Conservation (phyloP, 306 rosid species). For the Glycine latifolia region DNA sequence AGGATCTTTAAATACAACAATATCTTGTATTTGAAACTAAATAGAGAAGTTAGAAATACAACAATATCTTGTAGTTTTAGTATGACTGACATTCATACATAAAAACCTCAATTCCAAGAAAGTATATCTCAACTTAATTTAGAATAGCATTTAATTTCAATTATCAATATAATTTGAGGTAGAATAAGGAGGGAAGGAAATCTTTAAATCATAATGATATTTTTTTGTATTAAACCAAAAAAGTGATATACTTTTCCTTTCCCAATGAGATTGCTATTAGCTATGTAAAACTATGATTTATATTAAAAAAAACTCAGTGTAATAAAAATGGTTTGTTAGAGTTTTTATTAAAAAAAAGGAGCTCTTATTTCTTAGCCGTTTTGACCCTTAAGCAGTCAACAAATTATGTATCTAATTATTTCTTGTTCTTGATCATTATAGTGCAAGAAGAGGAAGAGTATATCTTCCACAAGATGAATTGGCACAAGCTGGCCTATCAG, state of each 20-base stretch:
- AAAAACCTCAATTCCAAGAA: neutral
- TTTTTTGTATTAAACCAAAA: no score
- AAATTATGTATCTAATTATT: neutral
- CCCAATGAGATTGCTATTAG: neutral
- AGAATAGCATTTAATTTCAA: neutral
- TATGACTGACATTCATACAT: neutral
- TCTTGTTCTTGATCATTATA: constrained; percentile 24
- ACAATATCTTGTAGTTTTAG: neutral
- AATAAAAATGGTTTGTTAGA: neutral
- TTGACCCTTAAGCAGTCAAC: neutral
- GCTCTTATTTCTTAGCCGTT: neutral
- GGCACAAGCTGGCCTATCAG: constrained; percentile 82
- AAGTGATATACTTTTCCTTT: neutral
- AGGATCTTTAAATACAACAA: constrained; percentile 45
- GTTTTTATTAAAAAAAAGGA: neutral
- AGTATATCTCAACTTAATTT: neutral
- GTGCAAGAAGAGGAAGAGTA: constrained; percentile 96
- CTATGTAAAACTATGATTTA: neutral
- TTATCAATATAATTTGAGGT: constrained; percentile 7
- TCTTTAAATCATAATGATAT: no score
- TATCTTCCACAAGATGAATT: constrained; percentile 96
- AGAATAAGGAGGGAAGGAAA: neutral
- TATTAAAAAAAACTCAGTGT: neutral
- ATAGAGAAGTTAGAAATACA: neutral
- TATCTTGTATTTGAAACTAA: neutral